Evolutionary conservation across 108 stramenopile species (phyloP), one percentile per base, ranked within the genome.

Genomic region (Cyclotella cryptica): DNA sequence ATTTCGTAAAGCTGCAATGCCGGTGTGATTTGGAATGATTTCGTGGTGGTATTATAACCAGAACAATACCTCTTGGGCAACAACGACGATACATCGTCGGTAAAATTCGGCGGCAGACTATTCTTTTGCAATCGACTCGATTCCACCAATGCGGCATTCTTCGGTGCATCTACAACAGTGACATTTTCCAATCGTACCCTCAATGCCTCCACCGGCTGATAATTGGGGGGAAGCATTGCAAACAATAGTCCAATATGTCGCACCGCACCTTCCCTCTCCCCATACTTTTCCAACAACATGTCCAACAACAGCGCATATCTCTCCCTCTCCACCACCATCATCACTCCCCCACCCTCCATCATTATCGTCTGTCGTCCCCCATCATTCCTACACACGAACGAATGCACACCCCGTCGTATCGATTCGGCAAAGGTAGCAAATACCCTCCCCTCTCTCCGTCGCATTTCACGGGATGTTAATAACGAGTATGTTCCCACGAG

Each of bases 341-440:
- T n/a, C n/a, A n/a, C n/a, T n/a, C n/a, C n/a, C n/a, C n/a, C n/a
- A n/a, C n/a, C n/a, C n/a, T n/a, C n/a, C n/a, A n/a, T 18, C 19
- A 30, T 46, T 46, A 51, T 51, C 19, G 9, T 54, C n/a, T 72
- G 35, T 22, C 42, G 35, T 42, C 27, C 62, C 44, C 58, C 78
- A 35, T 40, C 60, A 24, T 41, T 26, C 72, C 83, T 10, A 66
- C 46, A 12, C 15, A 84, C 17, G 49, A 80, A 76, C 7, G 27
- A 21, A 57, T 66, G 54, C 27, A 84, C n/a, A 19, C 74, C 77
- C 19, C 71, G 57, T 57, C 90, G 78, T 22, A 95, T 62, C 10
- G 91, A 92, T 39, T 60, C 78, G 28, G 92, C 89, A 28, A 91
- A 83, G 10, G 67, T 73, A 47, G 88, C 90, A 80, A 95, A 95